phyloP scores from a whole-genome alignment of 202 grass and related monocot genomes.

The Saccharum hybrid region DNA sequence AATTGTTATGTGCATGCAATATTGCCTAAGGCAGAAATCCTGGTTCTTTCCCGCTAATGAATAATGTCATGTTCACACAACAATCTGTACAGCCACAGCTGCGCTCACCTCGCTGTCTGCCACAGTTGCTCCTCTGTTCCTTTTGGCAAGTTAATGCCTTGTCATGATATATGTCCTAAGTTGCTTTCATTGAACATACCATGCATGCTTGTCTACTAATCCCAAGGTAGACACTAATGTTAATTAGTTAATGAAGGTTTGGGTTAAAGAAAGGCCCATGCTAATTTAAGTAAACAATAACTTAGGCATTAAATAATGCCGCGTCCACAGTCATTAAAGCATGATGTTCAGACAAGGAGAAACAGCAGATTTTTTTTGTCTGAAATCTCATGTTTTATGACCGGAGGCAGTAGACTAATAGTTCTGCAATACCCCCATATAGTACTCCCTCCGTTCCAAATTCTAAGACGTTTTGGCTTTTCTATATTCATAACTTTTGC shows the following conservation, averaged over 20 bases:
- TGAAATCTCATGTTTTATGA: not conserved
- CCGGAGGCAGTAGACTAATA: not conserved
- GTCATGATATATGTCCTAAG: not conserved
- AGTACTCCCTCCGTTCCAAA: not conserved
- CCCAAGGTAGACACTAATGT: not conserved
- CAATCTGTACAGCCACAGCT: not conserved
- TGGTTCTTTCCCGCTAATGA: not conserved
- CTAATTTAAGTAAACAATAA: not conserved
- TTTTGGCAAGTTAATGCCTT: not conserved
- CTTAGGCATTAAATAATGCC: not conserved
- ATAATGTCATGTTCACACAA: not conserved
- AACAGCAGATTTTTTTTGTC: not conserved
- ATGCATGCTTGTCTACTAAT: not conserved
- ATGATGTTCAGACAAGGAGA: not conserved
- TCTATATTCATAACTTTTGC: no score
- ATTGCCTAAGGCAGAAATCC: not conserved
- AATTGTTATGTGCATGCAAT: not conserved
- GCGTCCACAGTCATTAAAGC: not conserved
- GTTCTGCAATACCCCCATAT: not conserved
- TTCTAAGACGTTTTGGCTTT: no score
- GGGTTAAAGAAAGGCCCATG: not conserved
- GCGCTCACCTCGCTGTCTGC: not conserved
- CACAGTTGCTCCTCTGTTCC: not conserved
- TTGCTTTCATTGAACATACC: not conserved
- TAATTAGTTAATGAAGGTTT: not conserved